Conservation (phyloP, 441 rosid species). For the Monsonia emarginata region DNA sequence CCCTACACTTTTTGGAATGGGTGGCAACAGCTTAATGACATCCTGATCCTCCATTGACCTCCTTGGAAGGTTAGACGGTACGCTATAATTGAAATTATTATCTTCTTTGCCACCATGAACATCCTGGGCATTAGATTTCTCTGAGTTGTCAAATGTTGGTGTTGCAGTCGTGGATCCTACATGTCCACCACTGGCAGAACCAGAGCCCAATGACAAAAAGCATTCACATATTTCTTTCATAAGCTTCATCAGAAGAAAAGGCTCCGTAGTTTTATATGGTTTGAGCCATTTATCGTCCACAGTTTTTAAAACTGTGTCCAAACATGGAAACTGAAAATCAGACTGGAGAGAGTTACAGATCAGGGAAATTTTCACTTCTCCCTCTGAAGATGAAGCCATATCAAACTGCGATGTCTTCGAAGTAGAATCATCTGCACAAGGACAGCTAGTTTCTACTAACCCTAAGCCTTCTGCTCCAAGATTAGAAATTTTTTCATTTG, state of each 20-base stretch:
- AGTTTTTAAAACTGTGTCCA: slow-evolving; percentile 52
- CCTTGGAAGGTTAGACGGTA: not conserved
- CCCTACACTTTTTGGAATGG: not conserved
- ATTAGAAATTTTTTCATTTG: not conserved
- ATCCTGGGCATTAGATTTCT: slow-evolving; percentile 33
- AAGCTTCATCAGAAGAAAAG: slow-evolving; percentile 51
- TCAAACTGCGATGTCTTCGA: slow-evolving; percentile 18
- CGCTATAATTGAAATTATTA: not conserved
- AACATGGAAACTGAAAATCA: slow-evolving; percentile 44
- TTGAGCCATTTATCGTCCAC: slow-evolving; percentile 67
- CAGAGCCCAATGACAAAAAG: slow-evolving; percentile 56
- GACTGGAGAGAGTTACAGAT: slow-evolving; percentile 48
- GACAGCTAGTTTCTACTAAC: not conserved
- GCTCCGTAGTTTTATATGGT: slow-evolving; percentile 60
- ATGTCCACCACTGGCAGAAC: slow-evolving; percentile 45
- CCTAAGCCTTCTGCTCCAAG: not conserved
- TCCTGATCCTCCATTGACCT: not conserved
- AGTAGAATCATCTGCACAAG: not conserved
- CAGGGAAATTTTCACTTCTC: slow-evolving; percentile 71
- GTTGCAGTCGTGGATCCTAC: slow-evolving; percentile 32
- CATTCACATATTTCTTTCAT: slow-evolving; percentile 70
- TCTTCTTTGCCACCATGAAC: not conserved
- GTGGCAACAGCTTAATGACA: not conserved
- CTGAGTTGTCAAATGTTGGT: slow-evolving; percentile 29
- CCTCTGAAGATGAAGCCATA: slow-evolving; percentile 58